Base-by-base conservation (phyloP, 306 rosid genomes). In the Trifolium subterraneum region DNA sequence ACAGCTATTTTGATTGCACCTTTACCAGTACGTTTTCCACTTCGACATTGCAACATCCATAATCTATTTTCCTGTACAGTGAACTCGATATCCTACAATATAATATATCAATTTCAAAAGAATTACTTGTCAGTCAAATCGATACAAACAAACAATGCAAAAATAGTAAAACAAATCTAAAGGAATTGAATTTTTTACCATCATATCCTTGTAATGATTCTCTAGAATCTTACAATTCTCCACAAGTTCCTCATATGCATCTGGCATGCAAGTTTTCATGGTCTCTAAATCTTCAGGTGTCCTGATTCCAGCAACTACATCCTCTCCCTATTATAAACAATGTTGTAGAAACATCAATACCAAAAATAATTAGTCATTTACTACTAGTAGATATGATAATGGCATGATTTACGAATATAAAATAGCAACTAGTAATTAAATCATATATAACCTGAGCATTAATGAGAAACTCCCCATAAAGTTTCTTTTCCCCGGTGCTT, bases 41-140 rank as follows among this genome's bases (percentile, higher is more conserved):
- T 22, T 19, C 96, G 90, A 81, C 99, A 95, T 87, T 94, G 99
- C 88, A 95, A 86, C 99, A 95, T 95, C 96, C 96, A 95, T 69
- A 95, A 62, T 85, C 92, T 92, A 75, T 90, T 92, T 74, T 94
- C 99, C 78, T 95, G 98, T 82, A 95, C 98, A 10, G 99, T 95
- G 88, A 95, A 92, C 87, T 95, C 98, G 64, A 94, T 92, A 83
- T 95, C 99, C 99, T 95, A 86, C 74, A 47, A 61, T 11, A 14
- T 13, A 39, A 18, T 44, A 12, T 33, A 35, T 3, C 22, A 67
- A 29, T 48, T 13, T 79, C 41, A 73, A 52, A 62, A 79, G 23
- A n/a, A 58, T 55, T 78, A 10, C 8, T 52, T 8, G 10, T 15
- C 14, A 7, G 7, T 39, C 36, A 16, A 16, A 74, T 78, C 23